Conservation (phyloP, 768 basidiomycete species). For the Trametopsis cervina region DNA sequence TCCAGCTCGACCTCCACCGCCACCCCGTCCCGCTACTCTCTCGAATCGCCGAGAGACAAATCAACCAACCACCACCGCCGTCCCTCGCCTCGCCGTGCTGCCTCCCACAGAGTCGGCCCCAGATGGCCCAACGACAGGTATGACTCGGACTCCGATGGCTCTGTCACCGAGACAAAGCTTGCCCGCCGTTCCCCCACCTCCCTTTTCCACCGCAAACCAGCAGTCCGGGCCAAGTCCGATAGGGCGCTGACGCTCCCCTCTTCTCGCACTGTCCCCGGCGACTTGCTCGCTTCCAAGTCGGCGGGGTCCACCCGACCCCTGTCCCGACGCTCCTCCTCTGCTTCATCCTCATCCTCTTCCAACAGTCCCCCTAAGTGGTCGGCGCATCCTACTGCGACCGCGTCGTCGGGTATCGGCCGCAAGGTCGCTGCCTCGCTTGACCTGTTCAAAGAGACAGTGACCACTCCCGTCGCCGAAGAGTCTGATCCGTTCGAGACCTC, state of each 20-base stretch:
- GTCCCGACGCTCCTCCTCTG: slow-evolving; percentile 19
- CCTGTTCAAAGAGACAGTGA: slow-evolving; percentile 71
- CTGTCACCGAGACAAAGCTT: slow-evolving; percentile 35
- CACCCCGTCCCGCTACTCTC: slow-evolving; percentile 33
- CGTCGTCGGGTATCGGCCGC: slow-evolving; percentile 52
- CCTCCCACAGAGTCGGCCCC: slow-evolving; percentile 21
- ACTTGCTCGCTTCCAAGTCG: slow-evolving; percentile 16
- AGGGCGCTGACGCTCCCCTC: slow-evolving; percentile 29
- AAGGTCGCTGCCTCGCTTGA: slow-evolving; percentile 81
- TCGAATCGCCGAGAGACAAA: slow-evolving; percentile 23
- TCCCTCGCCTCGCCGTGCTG: slow-evolving; percentile 15
- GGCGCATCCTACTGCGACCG: slow-evolving; percentile 11
- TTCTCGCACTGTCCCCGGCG: slow-evolving; percentile 23
- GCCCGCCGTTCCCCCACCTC: slow-evolving; percentile 24
- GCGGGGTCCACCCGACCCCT: slow-evolving; percentile 15
- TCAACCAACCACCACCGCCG: slow-evolving; percentile 20
- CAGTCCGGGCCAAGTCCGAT: slow-evolving; percentile 17
- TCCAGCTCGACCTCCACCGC: slow-evolving; percentile 34
- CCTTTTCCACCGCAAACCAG: slow-evolving; percentile 17
- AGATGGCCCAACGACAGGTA: slow-evolving; percentile 15
- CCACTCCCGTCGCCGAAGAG: slow-evolving; percentile 28
- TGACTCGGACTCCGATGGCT: slow-evolving; percentile 36
- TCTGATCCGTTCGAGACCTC: slow-evolving; percentile 23
- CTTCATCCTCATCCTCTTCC: slow-evolving; percentile 21
- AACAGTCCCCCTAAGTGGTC: slow-evolving; percentile 14